Evolutionary conservation across 2,329 filamentous ascomycete species (phyloP), one percentile per base, ranked within the genome.

Genomic region (Alternaria sp.): DNA sequence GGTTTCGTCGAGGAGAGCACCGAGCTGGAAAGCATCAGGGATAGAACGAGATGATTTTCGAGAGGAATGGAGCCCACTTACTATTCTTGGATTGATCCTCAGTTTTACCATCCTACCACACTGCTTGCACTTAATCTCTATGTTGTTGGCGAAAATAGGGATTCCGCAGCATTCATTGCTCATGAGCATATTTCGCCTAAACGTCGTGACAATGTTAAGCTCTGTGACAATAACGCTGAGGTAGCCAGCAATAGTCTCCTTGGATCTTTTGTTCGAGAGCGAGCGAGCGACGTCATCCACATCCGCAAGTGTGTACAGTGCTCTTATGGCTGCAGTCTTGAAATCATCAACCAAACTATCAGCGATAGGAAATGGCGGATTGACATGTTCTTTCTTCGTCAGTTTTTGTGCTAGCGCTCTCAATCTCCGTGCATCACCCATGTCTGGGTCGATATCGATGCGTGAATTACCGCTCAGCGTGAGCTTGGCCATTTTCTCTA

Each of bases 391-490:
- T 61, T 80, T 83, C 70, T 81, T 84, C 11, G 75, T 81, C 63
- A 85, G 75, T 0, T 79, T 78, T 16, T 78, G 75, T 0, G 85
- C 82, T 72, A 83, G 84, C 9, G 76, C 76, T 43, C 82, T 81
- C 24, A 89, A 78, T 81, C 86, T 87, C 18, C 80, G 72, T 1
- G 84, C 83, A 61, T 88, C 87, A 1, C 77, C 74, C 34, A 86
- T 82, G 2, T 78, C 69, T 0, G 87, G 87, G 62, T 89, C 81
- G 28, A 89, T 78, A 58, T 89, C 84, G 11, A 89, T 63, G 62
- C 78, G 76, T 1, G 86, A 84, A 16, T 82, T 82, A 32, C 77
- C 71, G 16, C 74, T 78, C n/a, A 81, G 61, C 16, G 78, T 73
- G 2, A 78, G 67, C 49, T 78, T 69, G 18, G 72, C 72, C 4